Evolutionary conservation across 176 grass and related monocot genomes (phyloP).

Genomic region (Cenchrus purpureus): DNA sequence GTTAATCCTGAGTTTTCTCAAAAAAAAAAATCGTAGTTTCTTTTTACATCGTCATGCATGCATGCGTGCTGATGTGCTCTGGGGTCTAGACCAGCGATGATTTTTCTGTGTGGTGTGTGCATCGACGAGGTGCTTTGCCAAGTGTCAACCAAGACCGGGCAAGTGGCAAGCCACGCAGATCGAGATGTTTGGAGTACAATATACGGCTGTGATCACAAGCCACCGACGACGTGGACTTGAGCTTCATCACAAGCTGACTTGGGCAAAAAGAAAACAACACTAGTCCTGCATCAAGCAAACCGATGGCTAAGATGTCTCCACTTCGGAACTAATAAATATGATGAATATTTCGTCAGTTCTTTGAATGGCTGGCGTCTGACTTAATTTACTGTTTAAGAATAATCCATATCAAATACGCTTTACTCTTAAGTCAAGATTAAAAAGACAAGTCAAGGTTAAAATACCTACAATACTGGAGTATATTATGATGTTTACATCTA

Average conservation of each 20-base stretch:
- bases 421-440: no score
- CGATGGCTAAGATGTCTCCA: neutral
- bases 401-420: no score
- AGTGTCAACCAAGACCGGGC: neutral
- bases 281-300: neutral
- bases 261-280: neutral
- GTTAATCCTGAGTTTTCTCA: no score
- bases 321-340: neutral
- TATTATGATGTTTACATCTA: no score
- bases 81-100: neutral
- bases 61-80: neutral
- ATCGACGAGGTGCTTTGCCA: neutral
- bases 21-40: neutral
- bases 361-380: neutral
- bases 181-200: slow-evolving; percentile 17
- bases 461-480: no score
- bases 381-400: neutral
- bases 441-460: no score
- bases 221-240: neutral
- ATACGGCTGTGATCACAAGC: neutral
- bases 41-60: neutral
- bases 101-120: neutral
- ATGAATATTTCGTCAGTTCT: neutral
- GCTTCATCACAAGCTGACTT: neutral
- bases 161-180: slow-evolving; percentile 10